These are phyloP conservation scores for Tolypocladium ovalisporum DNA, from an alignment of 2,329 filamentous ascomycete genomes.

Conservation along the genomic window DNA sequence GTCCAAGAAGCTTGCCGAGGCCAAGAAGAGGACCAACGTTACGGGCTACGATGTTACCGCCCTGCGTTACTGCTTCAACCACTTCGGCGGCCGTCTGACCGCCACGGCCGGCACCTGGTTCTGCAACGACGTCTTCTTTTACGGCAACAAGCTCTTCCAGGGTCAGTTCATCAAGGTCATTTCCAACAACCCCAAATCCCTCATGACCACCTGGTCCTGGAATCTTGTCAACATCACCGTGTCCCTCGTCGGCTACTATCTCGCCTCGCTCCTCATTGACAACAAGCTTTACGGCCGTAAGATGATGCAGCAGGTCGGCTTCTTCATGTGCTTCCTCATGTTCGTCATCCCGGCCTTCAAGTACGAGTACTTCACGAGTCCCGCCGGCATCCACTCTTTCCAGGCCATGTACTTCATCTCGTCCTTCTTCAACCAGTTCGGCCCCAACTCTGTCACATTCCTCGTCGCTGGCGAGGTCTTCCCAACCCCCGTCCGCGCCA, in stretches of 20 bases:
- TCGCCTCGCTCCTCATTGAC: constrained; percentile 81
- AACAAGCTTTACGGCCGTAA: constrained; percentile 95
- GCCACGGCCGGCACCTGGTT: constrained; percentile 89
- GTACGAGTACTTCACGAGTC: constrained; percentile 69
- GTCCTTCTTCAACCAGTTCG: constrained; percentile 98
- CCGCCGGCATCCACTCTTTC: constrained; percentile 70
- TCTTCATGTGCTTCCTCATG: constrained; percentile 85
- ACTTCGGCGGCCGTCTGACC: constrained; percentile 78
- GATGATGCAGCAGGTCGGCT: constrained; percentile 91
- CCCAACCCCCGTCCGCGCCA: constrained; percentile 85
- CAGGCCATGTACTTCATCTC: constrained; percentile 98
- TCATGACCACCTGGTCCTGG: constrained; percentile 86
- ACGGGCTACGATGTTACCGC: constrained; percentile 90
- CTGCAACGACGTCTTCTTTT: constrained; percentile 97
- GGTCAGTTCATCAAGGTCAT: constrained; percentile 79
- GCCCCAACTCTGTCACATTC: constrained; percentile 94
- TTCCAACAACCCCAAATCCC: constrained; percentile 53
- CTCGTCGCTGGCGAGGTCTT: constrained; percentile 93
- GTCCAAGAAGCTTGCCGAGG: constrained; percentile 66
- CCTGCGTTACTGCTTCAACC: constrained; percentile 62
- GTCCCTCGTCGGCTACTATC: constrained; percentile 78
- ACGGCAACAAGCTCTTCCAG: constrained; percentile 98
- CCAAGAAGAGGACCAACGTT: constrained; percentile 78
- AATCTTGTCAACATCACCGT: constrained; percentile 86
- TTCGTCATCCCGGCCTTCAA: constrained; percentile 88